Percentiles rank a stretch among this genome's conserved stretches.
Conservation (phyloP, 805 yeast genomes). For the Scheffersomyces ergatensis region DNA sequence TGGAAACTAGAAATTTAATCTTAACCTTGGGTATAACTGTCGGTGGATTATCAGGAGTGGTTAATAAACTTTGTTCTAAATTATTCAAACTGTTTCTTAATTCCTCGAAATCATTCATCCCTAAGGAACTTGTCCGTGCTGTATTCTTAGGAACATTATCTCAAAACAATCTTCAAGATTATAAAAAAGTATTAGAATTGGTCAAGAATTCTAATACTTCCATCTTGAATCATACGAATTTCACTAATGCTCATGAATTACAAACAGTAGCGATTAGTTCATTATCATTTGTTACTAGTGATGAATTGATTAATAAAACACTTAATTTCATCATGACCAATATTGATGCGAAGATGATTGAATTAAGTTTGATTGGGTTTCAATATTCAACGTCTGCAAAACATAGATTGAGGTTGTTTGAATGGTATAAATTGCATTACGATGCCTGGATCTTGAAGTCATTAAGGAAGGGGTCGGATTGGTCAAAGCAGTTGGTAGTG, state of each 20-base stretch:
- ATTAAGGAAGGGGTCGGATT: conserved; percentile 42
- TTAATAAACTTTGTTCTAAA: conserved; percentile 30
- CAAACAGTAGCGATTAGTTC: conserved; percentile 58
- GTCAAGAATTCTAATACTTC: conserved; percentile 40
- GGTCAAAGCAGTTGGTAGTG: conserved; percentile 44
- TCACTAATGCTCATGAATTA: conserved; percentile 31
- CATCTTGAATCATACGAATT: conserved; percentile 29
- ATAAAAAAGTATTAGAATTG: conserved; percentile 57
- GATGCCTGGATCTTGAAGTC: conserved; percentile 52
- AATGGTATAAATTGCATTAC: conserved; percentile 56
- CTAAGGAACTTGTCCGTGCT: conserved; percentile 48
- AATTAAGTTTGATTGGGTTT: conserved; percentile 56
- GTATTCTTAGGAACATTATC: conserved; percentile 42
- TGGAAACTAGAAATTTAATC: conserved; percentile 42
- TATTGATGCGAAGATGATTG: conserved; percentile 54
- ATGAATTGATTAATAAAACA: conserved; percentile 48
- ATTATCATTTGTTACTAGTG: conserved; percentile 47
- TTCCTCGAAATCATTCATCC: conserved; percentile 49
- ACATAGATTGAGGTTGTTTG: conserved; percentile 41
- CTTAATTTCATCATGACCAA: conserved; percentile 58
- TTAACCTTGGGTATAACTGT: conserved; percentile 33
- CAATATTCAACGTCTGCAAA: conserved; percentile 30
- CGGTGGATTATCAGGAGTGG: conserved; percentile 5
- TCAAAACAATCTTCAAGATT: conserved; percentile 36
- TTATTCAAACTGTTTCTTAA: conserved; percentile 49